Base-by-base conservation (phyloP, 2,329 filamentous ascomycete species). In the Dothidotthia symphoricarpi region DNA sequence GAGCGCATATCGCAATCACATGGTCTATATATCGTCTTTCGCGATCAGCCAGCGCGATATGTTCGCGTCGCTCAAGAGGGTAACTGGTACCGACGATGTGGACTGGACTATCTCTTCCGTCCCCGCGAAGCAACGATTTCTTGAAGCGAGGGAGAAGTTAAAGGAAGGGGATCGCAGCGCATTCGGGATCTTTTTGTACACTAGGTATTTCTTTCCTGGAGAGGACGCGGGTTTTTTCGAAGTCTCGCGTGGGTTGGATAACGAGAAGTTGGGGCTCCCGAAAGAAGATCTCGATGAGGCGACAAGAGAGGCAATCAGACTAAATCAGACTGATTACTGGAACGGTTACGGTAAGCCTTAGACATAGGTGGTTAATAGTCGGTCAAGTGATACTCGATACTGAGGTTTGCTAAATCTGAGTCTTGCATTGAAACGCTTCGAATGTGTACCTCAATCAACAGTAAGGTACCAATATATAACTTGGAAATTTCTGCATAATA, bases 241-340 rank as follows among this genome's bases (percentile, higher is more conserved):
- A 34, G 64, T 64, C 24, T 62, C 58, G 3, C 48, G 50, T 22
- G 45, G 41, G 11, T 45, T 71, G 12, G 66, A 69, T 3, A 85
- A 85, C 45, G 70, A 74, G 11, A 49, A 68, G 4, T 61, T 86
- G n/a, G 77, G 72, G 0, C 61, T 86, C 53, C 74, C 76, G 0
- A 64, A 75, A 44, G 82, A 85, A 59, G 71, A 75, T 28, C 45
- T 85, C 30, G 80, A 85, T 49, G 73, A 76, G 43, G 66, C 67
- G 16, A 85, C 76, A 0, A 71, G 67, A 57, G 31, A 14, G 19
- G 49, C 47, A 3, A 28, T 55, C 11, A 28, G 45, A 10, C 26
- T 49, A 28, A 28, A 13, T 4, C 28, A 46, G 14, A 44, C 27
- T 9, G 40, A 37, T 1, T 50, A 39, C 8, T 47, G 43, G 41